Conservation (phyloP, 1,284 basidiomycete genomes). For the Ustilago nuda region DNA sequence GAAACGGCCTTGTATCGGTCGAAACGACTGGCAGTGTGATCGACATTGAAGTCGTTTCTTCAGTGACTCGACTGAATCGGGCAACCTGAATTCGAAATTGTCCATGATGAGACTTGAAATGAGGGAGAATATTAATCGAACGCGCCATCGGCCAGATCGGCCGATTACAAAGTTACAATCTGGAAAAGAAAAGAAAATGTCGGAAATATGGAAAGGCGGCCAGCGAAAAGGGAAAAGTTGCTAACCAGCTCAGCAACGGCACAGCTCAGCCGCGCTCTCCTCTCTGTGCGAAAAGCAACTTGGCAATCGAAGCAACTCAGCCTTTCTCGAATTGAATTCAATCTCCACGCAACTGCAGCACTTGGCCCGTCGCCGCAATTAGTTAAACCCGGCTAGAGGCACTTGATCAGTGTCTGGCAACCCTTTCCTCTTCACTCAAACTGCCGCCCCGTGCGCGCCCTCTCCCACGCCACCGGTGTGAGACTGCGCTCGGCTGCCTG, state of each 20-base stretch:
- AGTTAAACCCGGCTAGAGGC: constrained; percentile 8
- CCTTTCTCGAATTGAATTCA: background rate
- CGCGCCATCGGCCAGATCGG: constrained; percentile 10
- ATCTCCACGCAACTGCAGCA: constrained; percentile 6
- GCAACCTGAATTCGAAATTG: constrained; percentile 7
- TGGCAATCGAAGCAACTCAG: constrained; percentile 13
- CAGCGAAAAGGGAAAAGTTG: too few relatives aligned
- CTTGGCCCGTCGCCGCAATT: background rate
- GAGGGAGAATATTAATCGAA: background rate
- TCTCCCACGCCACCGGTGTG: constrained; percentile 1
- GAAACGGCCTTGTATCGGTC: background rate
- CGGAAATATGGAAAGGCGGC: background rate
- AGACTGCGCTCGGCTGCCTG: background rate
- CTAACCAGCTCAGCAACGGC: background rate
- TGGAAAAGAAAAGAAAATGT: background rate
- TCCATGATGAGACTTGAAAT: background rate
- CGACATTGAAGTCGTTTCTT: background rate
- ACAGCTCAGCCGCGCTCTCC: constrained; percentile 1
- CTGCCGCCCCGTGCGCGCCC: constrained; percentile 21
- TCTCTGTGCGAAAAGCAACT: constrained; percentile 16
- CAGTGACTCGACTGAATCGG: background rate
- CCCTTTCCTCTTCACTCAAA: constrained; percentile 3
- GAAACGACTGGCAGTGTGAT: background rate
- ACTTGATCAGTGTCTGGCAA: constrained; percentile 17
- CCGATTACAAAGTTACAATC: constrained; percentile 10